A percentile compares a stretch with the other conserved stretches of the same genome.
Evolutionary conservation across 1,139 yeast genomes (phyloP).

Genomic region (Spencermartinsiella ligniputridi): DNA sequence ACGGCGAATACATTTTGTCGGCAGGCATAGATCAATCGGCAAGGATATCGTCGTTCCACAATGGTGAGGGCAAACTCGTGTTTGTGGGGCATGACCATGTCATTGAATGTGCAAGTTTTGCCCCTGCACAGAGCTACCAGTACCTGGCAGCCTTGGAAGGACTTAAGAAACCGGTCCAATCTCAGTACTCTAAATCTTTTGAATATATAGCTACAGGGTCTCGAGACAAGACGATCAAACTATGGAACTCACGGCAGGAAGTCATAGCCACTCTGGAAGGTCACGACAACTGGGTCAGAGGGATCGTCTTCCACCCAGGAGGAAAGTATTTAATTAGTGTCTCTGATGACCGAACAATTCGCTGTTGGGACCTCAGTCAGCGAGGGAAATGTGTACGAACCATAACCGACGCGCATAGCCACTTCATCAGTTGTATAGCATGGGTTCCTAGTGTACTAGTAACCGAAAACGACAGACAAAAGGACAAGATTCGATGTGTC

Average conservation of each 20-base stretch:
- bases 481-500: slow-evolving; percentile 28
- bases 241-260: slow-evolving; percentile 76
- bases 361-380: slow-evolving; percentile 72
- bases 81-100: slow-evolving; percentile 82
- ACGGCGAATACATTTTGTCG: slow-evolving; percentile 60
- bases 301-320: slow-evolving; percentile 66
- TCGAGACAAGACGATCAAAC: slow-evolving; percentile 67
- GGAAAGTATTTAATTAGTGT: slow-evolving; percentile 69
- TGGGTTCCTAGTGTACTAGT: slow-evolving; percentile 46
- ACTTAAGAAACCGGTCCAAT: slow-evolving; percentile 23
- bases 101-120: slow-evolving; percentile 65
- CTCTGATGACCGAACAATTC: slow-evolving; percentile 73
- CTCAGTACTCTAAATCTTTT: slow-evolving; percentile 23
- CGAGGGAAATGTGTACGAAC: slow-evolving; percentile 50
- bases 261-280: slow-evolving; percentile 55
- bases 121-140: slow-evolving; percentile 51
- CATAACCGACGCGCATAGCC: slow-evolving; percentile 58
- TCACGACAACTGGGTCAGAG: slow-evolving; percentile 85
- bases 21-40: slow-evolving; percentile 82
- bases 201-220: slow-evolving; percentile 65
- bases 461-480: slow-evolving; percentile 13
- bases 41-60: slow-evolving; percentile 54
- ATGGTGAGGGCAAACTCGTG: slow-evolving; percentile 66
- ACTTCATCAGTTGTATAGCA: slow-evolving; percentile 61
- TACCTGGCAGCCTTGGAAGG: slow-evolving; percentile 49